Conservation (phyloP, 129 eudicot species). For the Kitagawia praeruptora region DNA sequence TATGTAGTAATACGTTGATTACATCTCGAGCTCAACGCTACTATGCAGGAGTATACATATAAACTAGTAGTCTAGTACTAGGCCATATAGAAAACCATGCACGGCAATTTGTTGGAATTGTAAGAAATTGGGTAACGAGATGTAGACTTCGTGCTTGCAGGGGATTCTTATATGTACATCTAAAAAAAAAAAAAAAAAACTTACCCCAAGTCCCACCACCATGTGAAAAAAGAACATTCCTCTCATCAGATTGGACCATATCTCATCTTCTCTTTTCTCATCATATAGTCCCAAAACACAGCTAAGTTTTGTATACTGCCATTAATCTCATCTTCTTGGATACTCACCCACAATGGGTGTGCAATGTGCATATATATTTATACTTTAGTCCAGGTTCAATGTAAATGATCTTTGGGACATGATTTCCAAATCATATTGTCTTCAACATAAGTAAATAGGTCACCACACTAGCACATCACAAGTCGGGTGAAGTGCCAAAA, state of each 20-base stretch:
- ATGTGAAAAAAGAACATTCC: constrained; percentile 8
- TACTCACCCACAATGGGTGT: background rate
- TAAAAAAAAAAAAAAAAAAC: too few species aligned
- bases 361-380: background rate
- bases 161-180: too few species aligned
- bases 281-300: background rate
- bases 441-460: background rate
- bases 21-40: background rate
- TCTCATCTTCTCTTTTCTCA: background rate
- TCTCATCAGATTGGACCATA: background rate
- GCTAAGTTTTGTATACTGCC: background rate
- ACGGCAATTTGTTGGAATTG: background rate
- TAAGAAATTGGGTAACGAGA: background rate
- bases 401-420: background rate
- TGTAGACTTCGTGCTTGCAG: background rate
- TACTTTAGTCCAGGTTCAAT: background rate
- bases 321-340: background rate
- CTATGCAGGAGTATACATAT: background rate
- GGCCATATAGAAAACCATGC: background rate
- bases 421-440: background rate
- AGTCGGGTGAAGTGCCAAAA: too few species aligned
- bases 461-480: background rate
- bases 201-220: background rate
- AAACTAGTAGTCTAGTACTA: background rate
- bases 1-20: background rate